These are phyloP conservation scores for Cystobasidium sp. DNA, from an alignment of 1,284 basidiomycete species.

Conservation along the genomic window DNA sequence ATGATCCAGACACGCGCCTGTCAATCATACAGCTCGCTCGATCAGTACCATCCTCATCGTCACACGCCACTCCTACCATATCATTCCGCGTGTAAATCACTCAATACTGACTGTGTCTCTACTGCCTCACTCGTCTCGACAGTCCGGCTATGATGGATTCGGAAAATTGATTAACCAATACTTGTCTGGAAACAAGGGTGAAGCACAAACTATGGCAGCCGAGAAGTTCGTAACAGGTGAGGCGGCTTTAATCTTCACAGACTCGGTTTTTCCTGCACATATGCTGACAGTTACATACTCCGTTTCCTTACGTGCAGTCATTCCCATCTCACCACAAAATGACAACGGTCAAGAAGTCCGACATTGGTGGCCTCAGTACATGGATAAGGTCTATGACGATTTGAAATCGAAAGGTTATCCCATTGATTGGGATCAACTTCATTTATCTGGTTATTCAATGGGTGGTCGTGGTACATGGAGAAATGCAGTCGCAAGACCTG, in stretches of 20 bases:
- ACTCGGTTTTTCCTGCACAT: no score
- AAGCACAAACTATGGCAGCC: slow-evolving; percentile 35
- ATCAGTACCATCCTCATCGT: no score
- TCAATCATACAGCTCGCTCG: no score
- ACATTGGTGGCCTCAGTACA: slow-evolving; percentile 42
- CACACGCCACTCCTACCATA: background rate
- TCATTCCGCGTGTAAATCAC: background rate
- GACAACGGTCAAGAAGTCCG: slow-evolving; percentile 35
- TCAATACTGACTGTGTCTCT: slow-evolving; percentile 11
- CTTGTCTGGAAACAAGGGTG: slow-evolving; percentile 35
- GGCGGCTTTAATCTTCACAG: background rate
- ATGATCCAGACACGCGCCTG: no score
- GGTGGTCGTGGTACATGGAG: slow-evolving; percentile 43
- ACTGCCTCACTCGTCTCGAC: background rate
- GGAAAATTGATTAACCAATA: slow-evolving; percentile 43
- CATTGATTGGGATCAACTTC: slow-evolving; percentile 30
- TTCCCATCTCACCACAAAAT: slow-evolving; percentile 42
- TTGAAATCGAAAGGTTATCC: slow-evolving; percentile 42
- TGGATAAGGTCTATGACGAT: slow-evolving; percentile 27
- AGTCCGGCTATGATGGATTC: slow-evolving; percentile 44
- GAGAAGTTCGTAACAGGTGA: slow-evolving; percentile 26
- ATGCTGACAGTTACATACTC: no score
- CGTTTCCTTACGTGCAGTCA: slow-evolving; percentile 18
- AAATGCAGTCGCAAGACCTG: slow-evolving; percentile 36
- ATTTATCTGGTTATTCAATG: slow-evolving; percentile 44